Percentiles rank a stretch among this genome's conserved stretches.
phyloP scores from a whole-genome alignment of 202 grass and related monocot species.

The Saccharum hybrid region DNA sequence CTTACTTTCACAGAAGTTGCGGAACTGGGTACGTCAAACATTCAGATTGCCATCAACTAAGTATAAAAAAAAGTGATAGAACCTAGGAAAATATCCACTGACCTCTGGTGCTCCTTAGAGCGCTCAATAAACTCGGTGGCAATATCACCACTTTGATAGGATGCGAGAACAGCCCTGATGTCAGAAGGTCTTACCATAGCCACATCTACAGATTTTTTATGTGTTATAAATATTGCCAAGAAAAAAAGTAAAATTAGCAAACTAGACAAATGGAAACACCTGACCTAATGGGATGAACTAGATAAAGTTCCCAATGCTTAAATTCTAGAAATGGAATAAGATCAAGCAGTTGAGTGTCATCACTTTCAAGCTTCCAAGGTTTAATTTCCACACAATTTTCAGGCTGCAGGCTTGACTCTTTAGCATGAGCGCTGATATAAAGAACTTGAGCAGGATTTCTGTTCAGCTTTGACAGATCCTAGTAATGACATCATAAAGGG shows the following conservation, averaged over 20 bases:
- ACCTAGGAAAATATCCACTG: slow-evolving; percentile 34
- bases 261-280: slow-evolving; percentile 11
- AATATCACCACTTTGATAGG: slow-evolving; percentile 89
- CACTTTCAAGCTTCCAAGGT: slow-evolving; percentile 91
- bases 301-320: slow-evolving; percentile 39
- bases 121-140: slow-evolving; percentile 87
- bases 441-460: slow-evolving; percentile 83
- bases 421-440: slow-evolving; percentile 90
- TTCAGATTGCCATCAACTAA: not conserved
- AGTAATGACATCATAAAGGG: slow-evolving; percentile 31
- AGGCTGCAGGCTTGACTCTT: slow-evolving; percentile 77
- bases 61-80: slow-evolving; percentile 23
- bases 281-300: not conserved
- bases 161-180: slow-evolving; percentile 90
- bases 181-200: slow-evolving; percentile 85
- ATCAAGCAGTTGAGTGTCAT: slow-evolving; percentile 91
- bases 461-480: slow-evolving; percentile 95
- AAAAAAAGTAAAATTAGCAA: not conserved
- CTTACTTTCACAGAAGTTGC: slow-evolving; percentile 25
- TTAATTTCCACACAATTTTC: slow-evolving; percentile 79
- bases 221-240: slow-evolving; percentile 41
- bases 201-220: slow-evolving; percentile 64
- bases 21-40: not conserved
- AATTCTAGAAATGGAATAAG: slow-evolving; percentile 99
- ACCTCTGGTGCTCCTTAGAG: slow-evolving; percentile 85